Percentiles rank a stretch among this genome's conserved stretches.
These are phyloP conservation scores for thale cress (Arabidopsis thaliana) DNA, from an alignment of 345 rosid genomes.

Conservation along the genomic window DNA sequence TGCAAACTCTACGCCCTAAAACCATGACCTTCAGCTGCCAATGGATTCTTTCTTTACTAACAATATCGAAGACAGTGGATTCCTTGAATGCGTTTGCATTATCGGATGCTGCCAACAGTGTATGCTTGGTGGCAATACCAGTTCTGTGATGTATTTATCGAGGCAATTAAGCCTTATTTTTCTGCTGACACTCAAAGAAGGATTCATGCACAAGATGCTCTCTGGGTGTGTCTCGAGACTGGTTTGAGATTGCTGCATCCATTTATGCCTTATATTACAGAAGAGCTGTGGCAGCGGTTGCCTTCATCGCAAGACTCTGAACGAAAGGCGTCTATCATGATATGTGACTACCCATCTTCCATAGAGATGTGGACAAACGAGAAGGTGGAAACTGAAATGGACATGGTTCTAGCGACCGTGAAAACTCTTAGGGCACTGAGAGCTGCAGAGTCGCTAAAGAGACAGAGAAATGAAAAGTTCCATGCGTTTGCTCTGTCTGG, in stretches of 20 bases:
- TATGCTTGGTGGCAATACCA: conserved; percentile 76
- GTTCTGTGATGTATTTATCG: conserved; percentile 81
- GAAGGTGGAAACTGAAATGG: conserved; percentile 71
- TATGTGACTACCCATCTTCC: conserved; percentile 65
- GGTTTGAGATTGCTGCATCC: conserved; percentile 86
- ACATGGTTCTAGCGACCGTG: conserved; percentile 62
- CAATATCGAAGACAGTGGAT: conserved; percentile 53
- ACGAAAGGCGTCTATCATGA: conserved; percentile 70
- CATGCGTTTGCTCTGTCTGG: conserved; percentile 78
- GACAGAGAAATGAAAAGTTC: conserved; percentile 66
- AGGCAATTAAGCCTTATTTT: conserved; percentile 78
- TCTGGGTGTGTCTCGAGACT: conserved; percentile 76
- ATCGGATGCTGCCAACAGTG: conserved; percentile 67
- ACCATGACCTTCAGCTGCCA: conserved; percentile 71
- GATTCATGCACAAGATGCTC: conserved; percentile 57
- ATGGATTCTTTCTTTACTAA: conserved; percentile 78
- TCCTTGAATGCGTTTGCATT: conserved; percentile 54
- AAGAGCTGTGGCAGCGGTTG: conserved; percentile 87
- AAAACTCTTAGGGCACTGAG: conserved; percentile 63
- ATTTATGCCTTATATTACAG: conserved; percentile 83
- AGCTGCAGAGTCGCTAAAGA: conserved; percentile 58
- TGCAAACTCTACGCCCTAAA: conserved; percentile 38
- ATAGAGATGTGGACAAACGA: conserved; percentile 67
- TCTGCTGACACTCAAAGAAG: conserved; percentile 55
- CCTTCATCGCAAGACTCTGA: conserved; percentile 47